Evolutionary conservation across 768 basidiomycete species (phyloP), one percentile per base, ranked within the genome.

Genomic region (Lanmaoa rubissima): DNA sequence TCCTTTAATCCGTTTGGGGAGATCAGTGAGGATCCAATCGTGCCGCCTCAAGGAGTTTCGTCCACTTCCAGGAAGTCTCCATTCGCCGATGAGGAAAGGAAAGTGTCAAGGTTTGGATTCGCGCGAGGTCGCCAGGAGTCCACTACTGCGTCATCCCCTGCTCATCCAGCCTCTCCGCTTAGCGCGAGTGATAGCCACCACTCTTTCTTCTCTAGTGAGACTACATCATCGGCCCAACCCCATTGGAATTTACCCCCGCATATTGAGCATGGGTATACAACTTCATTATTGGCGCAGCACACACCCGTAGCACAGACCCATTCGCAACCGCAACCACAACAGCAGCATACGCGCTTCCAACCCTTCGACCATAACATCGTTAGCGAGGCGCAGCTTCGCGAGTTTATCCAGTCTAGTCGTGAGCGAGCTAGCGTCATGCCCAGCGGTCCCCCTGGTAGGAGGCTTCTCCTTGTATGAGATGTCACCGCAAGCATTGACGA

Each of bases 1-100:
- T 83, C 87, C 4, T 92, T 92, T 67, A 87, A 93, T 70, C 91
- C 91, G 0, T 93, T 93, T 62, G 84, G 82, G 11, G 88, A 92
- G 54, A 60, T 66, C 13, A 69, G 58, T 19, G 85, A 88, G 13
- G 84, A 84, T 12, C 61, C 71, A n/a, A 58, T 66, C 24, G 63
- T 75, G 19, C 69, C 64, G 17, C 59, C 67, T 26, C 64, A 56
- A 63, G 63, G 55, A 57, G 45, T 59, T 67, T 60, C 75, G 40
- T 70, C 76, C n/a, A 61, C 68, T 48, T 64, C 61, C n/a, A 55
- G 65, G 48, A 71, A 69, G 31, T 75, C 80, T 11, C 74, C 79
- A 0, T 62, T 82, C 57, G 84, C 85, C 51, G 89, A 91, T 45
- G 67, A 76, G 5, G 74, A 74, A 45, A 77, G 87, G 61, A 88